A percentile compares a stretch with the other conserved stretches of the same genome.
phyloP scores from a whole-genome alignment of 352 stramenopile genomes.

The Phytophthora cactorum region DNA sequence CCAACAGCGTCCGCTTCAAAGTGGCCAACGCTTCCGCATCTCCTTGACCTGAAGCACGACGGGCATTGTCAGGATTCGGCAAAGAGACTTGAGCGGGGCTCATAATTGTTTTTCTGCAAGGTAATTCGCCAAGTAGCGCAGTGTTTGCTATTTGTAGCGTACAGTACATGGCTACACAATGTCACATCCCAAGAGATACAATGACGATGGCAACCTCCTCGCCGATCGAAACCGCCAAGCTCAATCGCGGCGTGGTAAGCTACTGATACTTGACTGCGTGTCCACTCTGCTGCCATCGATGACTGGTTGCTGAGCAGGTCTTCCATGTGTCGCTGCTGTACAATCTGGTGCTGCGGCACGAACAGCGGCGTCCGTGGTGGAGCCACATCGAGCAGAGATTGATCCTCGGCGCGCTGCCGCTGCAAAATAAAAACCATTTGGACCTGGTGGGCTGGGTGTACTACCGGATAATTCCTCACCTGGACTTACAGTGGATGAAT shows the following conservation, averaged over 20 bases:
- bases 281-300: background rate
- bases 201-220: background rate
- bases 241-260: slow-evolving; percentile 42
- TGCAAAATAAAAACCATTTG: slow-evolving; percentile 65
- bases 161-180: background rate
- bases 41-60: slow-evolving; percentile 1
- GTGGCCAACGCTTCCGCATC: slow-evolving; percentile 19
- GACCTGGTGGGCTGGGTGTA: slow-evolving; percentile 23
- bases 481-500: background rate
- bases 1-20: slow-evolving; percentile 48
- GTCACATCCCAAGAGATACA: background rate
- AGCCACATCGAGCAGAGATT: slow-evolving; percentile 66
- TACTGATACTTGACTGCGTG: background rate
- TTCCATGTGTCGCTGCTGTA: slow-evolving; percentile 86
- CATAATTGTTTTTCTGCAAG: slow-evolving; percentile 5
- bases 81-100: background rate
- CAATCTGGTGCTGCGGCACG: slow-evolving; percentile 62
- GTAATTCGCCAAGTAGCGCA: background rate
- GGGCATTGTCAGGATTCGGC: slow-evolving; percentile 1
- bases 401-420: slow-evolving; percentile 72
- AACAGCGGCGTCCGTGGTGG: slow-evolving; percentile 72
- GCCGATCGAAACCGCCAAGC: slow-evolving; percentile 8
- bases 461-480: background rate
- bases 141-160: slow-evolving; percentile 9
- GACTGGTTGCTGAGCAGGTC: slow-evolving; percentile 34